Base-by-base conservation (phyloP, 495 filamentous ascomycete species). In the Cercophora samala region DNA sequence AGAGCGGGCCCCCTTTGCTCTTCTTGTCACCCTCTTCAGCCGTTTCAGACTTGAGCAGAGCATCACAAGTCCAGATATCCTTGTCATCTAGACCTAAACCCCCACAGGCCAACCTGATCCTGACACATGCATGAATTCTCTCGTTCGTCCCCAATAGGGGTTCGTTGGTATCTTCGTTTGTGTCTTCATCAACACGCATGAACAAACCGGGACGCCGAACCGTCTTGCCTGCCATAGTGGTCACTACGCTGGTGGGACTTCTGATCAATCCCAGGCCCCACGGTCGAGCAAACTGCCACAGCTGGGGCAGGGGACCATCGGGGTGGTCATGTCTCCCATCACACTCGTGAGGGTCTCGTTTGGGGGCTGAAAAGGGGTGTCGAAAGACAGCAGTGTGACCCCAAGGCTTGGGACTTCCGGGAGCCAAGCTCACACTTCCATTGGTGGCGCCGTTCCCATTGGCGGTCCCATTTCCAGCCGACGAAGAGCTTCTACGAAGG, bases 161-260 rank as follows among this genome's bases (percentile, higher is more conserved):
- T 60, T 76, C 71, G 17, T 24, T 60, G 17, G 76, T 78, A 42
- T 75, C 74, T 58, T 73, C 67, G 46, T 76, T 76, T 0, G 71
- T 75, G 29, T 69, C 69, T 64, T 75, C 70, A 58, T 78, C 76
- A 1, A 74, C 73, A 1, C 76, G 63, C 21, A 75, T 42, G 1
- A 67, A 67, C 0, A 76, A 3, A 0, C 76, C 76, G 2, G 76
- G 76, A 3, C 73, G 74, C 1, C 76, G 73, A 22, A 76, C 65
- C 11, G 70, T 72, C 26, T 66, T 72, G 25, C 76, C 76, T 4
- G 73, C 73, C 26, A 68, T 19, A 6, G 67, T 69, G 32, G 68
- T 66, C 60, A 76, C 24, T 5, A 23, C 5, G 24, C 55, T 69
- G 0, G 74, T 67, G 2, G 76, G 76, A 23, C 46, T 24, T 37